Evolutionary conservation across 2,329 filamentous ascomycete genomes (phyloP).

Genomic region (Fusarium equiseti): DNA sequence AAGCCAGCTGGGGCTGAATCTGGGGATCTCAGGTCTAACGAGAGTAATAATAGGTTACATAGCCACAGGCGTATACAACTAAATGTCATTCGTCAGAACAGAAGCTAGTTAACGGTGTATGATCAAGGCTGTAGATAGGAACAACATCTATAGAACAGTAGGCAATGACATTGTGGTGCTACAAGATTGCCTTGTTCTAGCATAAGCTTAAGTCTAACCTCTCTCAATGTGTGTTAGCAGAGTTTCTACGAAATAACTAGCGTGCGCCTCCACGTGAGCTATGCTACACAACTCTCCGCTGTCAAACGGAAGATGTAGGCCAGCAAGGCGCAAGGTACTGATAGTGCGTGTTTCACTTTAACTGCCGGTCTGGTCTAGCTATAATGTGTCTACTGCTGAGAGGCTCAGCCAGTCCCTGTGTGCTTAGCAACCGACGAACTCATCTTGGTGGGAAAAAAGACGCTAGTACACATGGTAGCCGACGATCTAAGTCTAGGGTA

Average conservation of each 20-base stretch:
- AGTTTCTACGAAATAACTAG: not conserved
- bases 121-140: not conserved
- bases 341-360: too few species aligned
- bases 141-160: too few species aligned
- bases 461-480: not conserved
- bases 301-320: not conserved
- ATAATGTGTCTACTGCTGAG: not conserved
- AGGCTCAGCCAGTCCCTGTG: not conserved
- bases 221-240: not conserved
- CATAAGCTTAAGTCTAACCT: not conserved
- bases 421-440: not conserved
- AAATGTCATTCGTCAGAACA: not conserved
- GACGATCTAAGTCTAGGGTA: not conserved
- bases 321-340: too few species aligned
- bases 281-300: not conserved
- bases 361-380: too few species aligned
- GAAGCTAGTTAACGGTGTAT: too few species aligned
- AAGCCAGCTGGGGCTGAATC: not conserved
- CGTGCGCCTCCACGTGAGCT: not conserved
- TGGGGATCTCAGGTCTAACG: not conserved
- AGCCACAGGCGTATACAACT: not conserved
- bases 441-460: not conserved
- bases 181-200: too few species aligned
- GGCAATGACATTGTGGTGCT: too few species aligned
- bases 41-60: not conserved